A percentile compares a stretch with the other conserved stretches of the same genome.
Evolutionary conservation across 169 alveolate species (phyloP).

Genomic region (Babesia sp.): DNA sequence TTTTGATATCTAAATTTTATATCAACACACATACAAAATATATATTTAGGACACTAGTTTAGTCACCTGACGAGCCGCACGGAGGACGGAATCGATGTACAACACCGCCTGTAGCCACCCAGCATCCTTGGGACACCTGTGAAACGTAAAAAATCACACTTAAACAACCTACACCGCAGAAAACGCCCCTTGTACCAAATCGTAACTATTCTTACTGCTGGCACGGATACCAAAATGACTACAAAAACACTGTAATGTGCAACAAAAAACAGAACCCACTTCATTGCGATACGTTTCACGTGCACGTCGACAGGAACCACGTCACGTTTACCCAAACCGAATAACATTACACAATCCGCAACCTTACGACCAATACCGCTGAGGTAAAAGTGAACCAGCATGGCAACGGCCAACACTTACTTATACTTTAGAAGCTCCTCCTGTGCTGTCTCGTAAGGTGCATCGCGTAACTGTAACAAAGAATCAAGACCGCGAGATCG

Average conservation of each 20-base stretch:
- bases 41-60: not conserved
- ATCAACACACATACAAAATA: not conserved
- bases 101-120: slow-evolving; percentile 67
- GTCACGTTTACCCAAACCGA: slow-evolving; percentile 79
- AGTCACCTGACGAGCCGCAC: not conserved
- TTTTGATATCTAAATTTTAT: not conserved
- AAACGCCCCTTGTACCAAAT: slow-evolving; percentile 15
- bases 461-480: slow-evolving; percentile 49
- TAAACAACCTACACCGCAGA: slow-evolving; percentile 26
- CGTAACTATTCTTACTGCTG: slow-evolving; percentile 10
- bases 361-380: slow-evolving; percentile 92
- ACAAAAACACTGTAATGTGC: not conserved
- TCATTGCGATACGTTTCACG: slow-evolving; percentile 61
- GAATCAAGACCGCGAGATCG: slow-evolving; percentile 53
- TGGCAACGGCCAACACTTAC: not conserved
- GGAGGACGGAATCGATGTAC: slow-evolving; percentile 35
- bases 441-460: slow-evolving; percentile 16
- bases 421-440: slow-evolving; percentile 18
- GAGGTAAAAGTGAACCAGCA: not conserved
- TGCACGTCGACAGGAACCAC: slow-evolving; percentile 91
- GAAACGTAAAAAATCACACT: not conserved
- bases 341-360: slow-evolving; percentile 88
- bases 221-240: slow-evolving; percentile 40
- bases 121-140: slow-evolving; percentile 47
- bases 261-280: slow-evolving; percentile 2